phyloP scores from a whole-genome alignment of 2,329 filamentous ascomycete genomes.

The Phoma sp. region DNA sequence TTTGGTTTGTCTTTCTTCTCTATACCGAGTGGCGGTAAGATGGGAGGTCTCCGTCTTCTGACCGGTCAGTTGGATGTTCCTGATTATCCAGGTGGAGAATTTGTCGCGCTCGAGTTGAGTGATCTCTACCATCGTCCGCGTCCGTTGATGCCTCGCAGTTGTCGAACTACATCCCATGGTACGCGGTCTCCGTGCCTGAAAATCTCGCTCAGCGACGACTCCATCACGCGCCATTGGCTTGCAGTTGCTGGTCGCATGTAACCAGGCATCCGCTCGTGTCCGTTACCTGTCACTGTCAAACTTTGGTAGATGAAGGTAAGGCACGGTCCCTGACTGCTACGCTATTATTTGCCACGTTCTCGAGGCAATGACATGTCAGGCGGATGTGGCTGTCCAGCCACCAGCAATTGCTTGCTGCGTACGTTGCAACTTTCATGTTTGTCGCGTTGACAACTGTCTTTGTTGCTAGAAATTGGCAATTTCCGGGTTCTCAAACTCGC shows the following conservation, averaged over 20 bases:
- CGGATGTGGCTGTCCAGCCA: conserved; percentile 6
- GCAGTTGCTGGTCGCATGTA: background rate
- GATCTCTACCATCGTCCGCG: background rate
- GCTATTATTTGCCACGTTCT: conserved; percentile 7
- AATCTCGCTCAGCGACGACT: background rate
- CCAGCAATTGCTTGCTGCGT: conserved; percentile 7
- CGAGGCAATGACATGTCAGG: conserved; percentile 6
- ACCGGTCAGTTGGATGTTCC: conserved; percentile 3
- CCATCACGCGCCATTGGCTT: conserved; percentile 6
- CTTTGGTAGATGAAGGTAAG: conserved; percentile 10
- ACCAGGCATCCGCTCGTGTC: conserved; percentile 9
- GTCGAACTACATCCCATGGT: background rate
- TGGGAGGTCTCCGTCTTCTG: background rate
- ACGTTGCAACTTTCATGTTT: conserved; percentile 9
- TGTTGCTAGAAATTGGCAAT: conserved; percentile 14
- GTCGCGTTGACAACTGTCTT: conserved; percentile 5
- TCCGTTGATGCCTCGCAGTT: background rate
- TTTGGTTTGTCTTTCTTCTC: background rate
- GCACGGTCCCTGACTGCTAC: conserved; percentile 12
- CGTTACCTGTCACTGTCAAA: conserved; percentile 19
- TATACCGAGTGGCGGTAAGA: conserved; percentile 1
- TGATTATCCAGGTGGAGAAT: background rate
- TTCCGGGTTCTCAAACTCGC: conserved; percentile 13
- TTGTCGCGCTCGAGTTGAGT: background rate
- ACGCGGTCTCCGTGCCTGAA: background rate